Percentiles rank a stretch among this genome's conserved stretches.
Conservation (phyloP, 148 eudicot genomes). For the Silene conica region DNA sequence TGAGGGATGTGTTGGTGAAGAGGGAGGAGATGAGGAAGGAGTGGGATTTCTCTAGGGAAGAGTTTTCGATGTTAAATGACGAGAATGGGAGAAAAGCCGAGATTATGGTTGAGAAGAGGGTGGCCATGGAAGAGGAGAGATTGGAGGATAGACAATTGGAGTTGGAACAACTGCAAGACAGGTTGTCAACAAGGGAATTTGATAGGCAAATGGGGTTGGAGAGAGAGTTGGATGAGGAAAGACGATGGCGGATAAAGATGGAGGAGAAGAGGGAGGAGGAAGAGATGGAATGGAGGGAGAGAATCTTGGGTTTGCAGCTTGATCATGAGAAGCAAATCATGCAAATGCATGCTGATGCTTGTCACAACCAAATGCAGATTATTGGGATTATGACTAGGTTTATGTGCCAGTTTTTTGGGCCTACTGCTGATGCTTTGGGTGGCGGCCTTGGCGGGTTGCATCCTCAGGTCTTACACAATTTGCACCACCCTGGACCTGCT, state of each 20-base stretch:
- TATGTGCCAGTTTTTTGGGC: conserved; percentile 67
- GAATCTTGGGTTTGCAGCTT: conserved; percentile 57
- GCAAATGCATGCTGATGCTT: conserved; percentile 83
- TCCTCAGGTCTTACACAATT: conserved; percentile 60
- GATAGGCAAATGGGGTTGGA: conserved; percentile 46
- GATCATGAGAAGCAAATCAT: conserved; percentile 94
- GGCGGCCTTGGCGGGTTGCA: conserved; percentile 56
- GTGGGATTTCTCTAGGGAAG: conserved; percentile 56
- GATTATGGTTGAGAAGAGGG: conserved; percentile 30
- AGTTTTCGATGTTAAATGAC: conserved; percentile 31
- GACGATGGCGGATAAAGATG: conserved; percentile 54
- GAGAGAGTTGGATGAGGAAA: conserved; percentile 52
- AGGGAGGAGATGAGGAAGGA: conserved; percentile 65
- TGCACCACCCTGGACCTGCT: conserved; percentile 68
- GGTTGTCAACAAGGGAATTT: conserved; percentile 49
- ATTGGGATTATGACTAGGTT: conserved; percentile 67
- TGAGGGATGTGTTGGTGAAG: conserved; percentile 51
- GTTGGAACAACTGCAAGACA: conserved; percentile 51
- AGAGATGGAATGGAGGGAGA: conserved; percentile 85
- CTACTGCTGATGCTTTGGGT: conserved; percentile 59
- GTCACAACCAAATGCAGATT: conserved; percentile 81
- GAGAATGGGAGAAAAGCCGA: conserved; percentile 35
- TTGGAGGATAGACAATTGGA: conserved; percentile 41
- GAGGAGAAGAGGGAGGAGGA: conserved; percentile 92
- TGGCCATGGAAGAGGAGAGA: conserved; percentile 34